Evolutionary conservation across 257 asterid genomes (phyloP).

Genomic region (Rubia yunnanensis): DNA sequence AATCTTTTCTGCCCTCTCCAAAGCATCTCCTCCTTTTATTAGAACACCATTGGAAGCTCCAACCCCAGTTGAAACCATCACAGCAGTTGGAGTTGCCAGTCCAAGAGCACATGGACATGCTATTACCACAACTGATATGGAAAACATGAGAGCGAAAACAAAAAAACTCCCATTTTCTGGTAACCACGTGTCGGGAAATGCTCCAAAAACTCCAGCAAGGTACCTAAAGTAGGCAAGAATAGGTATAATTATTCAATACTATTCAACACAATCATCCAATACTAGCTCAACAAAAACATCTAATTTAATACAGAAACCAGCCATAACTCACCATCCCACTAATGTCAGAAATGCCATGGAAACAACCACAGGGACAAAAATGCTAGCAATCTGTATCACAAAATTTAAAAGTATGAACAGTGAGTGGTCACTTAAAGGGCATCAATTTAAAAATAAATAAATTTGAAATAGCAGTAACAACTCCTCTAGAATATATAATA

Average conservation of each 20-base stretch:
- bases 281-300: not conserved
- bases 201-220: conserved; percentile 73
- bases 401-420: conserved; percentile 10
- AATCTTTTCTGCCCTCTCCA: conserved; percentile 90
- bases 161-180: conserved; percentile 76
- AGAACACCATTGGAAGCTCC: conserved; percentile 98
- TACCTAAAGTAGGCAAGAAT: conserved; percentile 43
- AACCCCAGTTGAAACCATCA: conserved; percentile 98
- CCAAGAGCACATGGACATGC: conserved; percentile 99
- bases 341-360: conserved; percentile 64
- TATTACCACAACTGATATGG: conserved; percentile 89
- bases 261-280: not conserved
- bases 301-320: not conserved
- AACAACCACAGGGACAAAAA: conserved; percentile 81
- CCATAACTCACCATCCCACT: conserved; percentile 67
- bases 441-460: conserved; percentile 11
- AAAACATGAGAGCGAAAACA: conserved; percentile 93
- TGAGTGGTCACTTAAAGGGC: not conserved
- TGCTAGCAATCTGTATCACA: conserved; percentile 75
- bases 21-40: conserved; percentile 96
- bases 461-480: not conserved
- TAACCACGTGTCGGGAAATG: conserved; percentile 75
- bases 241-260: not conserved
- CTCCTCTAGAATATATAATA: not conserved
- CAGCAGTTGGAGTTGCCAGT: conserved; percentile 98